phyloP scores from a whole-genome alignment of 2,329 filamentous ascomycete genomes.

The Diplodia intermedia region DNA sequence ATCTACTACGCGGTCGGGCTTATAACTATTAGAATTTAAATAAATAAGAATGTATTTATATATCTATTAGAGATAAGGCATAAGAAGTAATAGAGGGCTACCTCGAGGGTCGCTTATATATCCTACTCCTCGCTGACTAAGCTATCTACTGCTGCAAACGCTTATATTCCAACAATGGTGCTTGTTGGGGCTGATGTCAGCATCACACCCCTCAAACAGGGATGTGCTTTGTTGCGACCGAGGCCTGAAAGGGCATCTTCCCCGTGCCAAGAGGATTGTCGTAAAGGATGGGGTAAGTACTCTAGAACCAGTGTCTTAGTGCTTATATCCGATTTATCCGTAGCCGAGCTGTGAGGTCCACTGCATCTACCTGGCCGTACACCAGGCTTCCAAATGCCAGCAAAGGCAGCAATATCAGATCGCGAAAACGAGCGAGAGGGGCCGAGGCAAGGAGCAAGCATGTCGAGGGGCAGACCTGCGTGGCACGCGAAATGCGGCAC shows the following conservation, averaged over 20 bases:
- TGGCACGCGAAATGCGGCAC: neutral
- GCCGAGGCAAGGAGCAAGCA: neutral
- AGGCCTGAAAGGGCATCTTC: neutral
- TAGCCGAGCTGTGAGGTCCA: neutral
- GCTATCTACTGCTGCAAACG: too few species aligned
- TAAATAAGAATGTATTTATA: too few species aligned
- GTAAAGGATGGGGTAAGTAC: neutral
- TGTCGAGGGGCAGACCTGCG: neutral
- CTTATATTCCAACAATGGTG: too few species aligned
- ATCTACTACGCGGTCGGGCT: too few species aligned
- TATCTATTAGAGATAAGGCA: too few species aligned
- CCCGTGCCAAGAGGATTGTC: neutral
- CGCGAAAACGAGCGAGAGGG: neutral
- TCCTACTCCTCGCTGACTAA: too few species aligned
- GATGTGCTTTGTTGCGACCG: neutral
- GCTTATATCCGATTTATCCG: neutral
- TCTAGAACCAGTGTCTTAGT: neutral
- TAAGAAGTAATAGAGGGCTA: too few species aligned
- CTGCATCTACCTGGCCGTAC: too few species aligned
- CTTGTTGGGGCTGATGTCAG: neutral
- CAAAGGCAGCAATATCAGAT: neutral
- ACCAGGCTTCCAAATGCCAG: neutral
- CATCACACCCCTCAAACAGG: neutral
- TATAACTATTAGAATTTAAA: too few species aligned
- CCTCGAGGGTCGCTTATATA: too few species aligned